These are phyloP conservation scores for Pythium inflatum DNA, from an alignment of 352 stramenopile genomes.

Conservation along the genomic window DNA sequence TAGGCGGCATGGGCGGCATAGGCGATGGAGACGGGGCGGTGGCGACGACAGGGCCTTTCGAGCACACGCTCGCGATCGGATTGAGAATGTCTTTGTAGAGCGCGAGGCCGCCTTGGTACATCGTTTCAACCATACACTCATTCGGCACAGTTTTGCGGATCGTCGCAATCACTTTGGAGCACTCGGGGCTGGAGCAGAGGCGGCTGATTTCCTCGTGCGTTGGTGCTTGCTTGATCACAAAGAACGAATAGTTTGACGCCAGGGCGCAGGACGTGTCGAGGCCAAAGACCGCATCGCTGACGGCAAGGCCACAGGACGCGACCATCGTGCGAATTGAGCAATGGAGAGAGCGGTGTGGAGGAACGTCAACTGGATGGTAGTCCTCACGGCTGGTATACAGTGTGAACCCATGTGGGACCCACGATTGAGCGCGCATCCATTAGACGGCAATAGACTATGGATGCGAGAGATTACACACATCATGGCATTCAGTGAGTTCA, in stretches of 20 bases:
- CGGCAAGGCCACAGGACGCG: not conserved
- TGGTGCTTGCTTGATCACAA: not conserved
- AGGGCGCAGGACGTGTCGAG: not conserved
- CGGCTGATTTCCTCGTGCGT: not conserved
- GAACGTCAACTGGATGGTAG: too few relatives aligned
- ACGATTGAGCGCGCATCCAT: too few relatives aligned
- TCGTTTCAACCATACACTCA: not conserved
- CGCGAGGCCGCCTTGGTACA: not conserved
- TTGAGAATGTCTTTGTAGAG: not conserved
- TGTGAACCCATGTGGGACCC: too few relatives aligned
- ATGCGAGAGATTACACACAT: too few relatives aligned
- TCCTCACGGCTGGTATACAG: too few relatives aligned
- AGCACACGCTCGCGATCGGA: not conserved
- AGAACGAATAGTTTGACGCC: not conserved
- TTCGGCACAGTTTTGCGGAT: not conserved
- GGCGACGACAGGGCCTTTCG: not conserved
- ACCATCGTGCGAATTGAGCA: not conserved
- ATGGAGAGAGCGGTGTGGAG: not conserved
- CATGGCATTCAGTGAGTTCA: too few relatives aligned
- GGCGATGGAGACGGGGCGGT: not conserved
- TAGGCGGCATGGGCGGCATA: too few relatives aligned
- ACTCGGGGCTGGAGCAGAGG: not conserved
- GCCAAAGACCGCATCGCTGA: slow-evolving; percentile 2
- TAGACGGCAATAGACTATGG: too few relatives aligned
- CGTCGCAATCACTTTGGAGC: not conserved